Evolutionary conservation across 148 eudicot genomes (phyloP), one percentile per base, ranked within the genome.

Genomic region (Diospyros lotus): DNA sequence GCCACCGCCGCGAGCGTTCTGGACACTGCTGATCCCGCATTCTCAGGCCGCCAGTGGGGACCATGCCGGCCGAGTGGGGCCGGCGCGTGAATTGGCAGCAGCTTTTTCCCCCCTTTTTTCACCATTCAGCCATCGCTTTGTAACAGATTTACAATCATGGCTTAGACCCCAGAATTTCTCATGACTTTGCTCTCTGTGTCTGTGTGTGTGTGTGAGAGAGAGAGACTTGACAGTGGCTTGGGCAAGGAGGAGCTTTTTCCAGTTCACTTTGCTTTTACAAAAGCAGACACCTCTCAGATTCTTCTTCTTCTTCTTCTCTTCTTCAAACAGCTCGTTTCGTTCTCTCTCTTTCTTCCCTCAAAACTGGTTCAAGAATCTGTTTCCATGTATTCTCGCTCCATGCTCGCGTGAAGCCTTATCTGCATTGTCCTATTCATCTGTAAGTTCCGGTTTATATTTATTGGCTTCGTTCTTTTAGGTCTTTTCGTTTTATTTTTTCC

Each of bases 71-170:
- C 63, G 73, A 63, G 78, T 80, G 79, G 82, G 72, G 77, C 63
- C 78, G 56, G 82, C 75, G 75, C 78, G 82, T 75, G 82, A 64
- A 50, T 14, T 13, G 12, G 78, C 82, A 79, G 82, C 78, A 53
- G 13, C 54, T 6, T 75, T 79, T 50, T 14, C 39, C 28, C 28
- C 28, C 28, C 28, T 12, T 44, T 65, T 54, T 44, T 44, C 40
- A 51, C 54, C 41, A 38, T 74, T 68, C 53, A 58, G 45, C 54
- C 68, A 39, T 40, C 12, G 58, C 64, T 58, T 66, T 66, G 71
- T 76, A 58, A 76, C 82, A 60, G 79, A 76, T 70, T 15, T 64
- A 71, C 70, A 80, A 66, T 76, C 59, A 75, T 65, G 50, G 38
- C 75, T 28, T 61, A 40, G 76, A 65, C 43, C 62, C 55, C 48